phyloP scores from a whole-genome alignment of 108 stramenopile genomes.

The Parmales sp. region DNA sequence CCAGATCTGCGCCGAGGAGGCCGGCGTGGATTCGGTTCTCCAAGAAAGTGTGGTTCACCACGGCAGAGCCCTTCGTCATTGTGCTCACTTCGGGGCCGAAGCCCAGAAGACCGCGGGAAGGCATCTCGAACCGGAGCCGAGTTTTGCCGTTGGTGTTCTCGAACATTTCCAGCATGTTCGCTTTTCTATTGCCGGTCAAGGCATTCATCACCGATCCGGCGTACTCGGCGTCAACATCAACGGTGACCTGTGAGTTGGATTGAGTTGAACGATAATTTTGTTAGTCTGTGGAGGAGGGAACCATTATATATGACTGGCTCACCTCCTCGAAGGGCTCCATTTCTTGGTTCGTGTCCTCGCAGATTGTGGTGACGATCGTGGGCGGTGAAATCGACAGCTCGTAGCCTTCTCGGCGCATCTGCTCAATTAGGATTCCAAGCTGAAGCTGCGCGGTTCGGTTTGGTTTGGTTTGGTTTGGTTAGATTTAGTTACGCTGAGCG shows the following conservation, averaged over 20 bases:
- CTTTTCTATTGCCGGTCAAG: slow-evolving; percentile 81
- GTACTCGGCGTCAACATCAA: slow-evolving; percentile 78
- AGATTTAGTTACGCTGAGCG: no score
- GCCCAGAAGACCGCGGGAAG: slow-evolving; percentile 88
- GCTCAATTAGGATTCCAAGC: slow-evolving; percentile 91
- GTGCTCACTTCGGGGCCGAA: slow-evolving; percentile 78
- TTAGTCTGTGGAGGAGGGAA: no score
- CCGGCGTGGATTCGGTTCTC: slow-evolving; percentile 76
- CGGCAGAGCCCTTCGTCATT: slow-evolving; percentile 76
- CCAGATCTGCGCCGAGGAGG: slow-evolving; percentile 44
- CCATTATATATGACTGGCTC: slow-evolving; percentile 13
- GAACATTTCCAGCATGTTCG: slow-evolving; percentile 69
- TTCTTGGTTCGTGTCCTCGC: slow-evolving; percentile 49
- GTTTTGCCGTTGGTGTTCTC: slow-evolving; percentile 69
- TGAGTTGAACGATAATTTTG: no score
- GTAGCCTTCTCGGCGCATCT: slow-evolving; percentile 93
- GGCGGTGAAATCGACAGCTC: slow-evolving; percentile 91
- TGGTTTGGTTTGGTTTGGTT: no score
- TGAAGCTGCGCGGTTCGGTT: no score
- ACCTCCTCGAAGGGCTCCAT: slow-evolving; percentile 93
- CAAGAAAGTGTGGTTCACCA: slow-evolving; percentile 79
- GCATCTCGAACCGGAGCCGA: slow-evolving; percentile 78
- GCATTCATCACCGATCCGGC: slow-evolving; percentile 78
- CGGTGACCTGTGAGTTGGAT: slow-evolving; percentile 27
- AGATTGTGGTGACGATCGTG: slow-evolving; percentile 62